Base-by-base conservation (phyloP, 1,284 basidiomycete species). In the Sparassis latifolia region DNA sequence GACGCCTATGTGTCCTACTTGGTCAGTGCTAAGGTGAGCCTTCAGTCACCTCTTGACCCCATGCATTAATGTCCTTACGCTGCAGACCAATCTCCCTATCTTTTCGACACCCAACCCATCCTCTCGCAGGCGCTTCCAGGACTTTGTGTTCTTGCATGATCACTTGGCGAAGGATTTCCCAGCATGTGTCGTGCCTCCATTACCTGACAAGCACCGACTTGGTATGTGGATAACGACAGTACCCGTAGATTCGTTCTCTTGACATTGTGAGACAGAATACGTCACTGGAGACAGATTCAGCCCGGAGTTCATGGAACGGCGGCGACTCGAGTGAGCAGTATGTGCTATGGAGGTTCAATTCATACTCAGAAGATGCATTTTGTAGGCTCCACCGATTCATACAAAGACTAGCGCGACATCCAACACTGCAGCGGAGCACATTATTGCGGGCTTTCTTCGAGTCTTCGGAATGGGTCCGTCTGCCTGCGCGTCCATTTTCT, bases 251-350 rank as follows among this genome's bases (percentile, higher is more conserved):
- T 9, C 35, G 1, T 9, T 38, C 35, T 9, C 27, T 7, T 51
- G 29, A 53, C 46, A 33, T 29, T 20, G 53, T 51, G 38, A 28
- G 49, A 48, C 65, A 95, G 94, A 97, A 68, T 99, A 99, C 66
- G 81, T 99, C 53, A 97, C 95, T 32, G 95, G 96, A 20, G 96
- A 99, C 68, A 79, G 97, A 51, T 99, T 99, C 71, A 93, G 92
- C 58, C 82, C 87, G 4, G 97, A 98, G 62, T 99, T 99, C 61
- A 90, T 99, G 75, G 95, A 98, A 66, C 81, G 89, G 50, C 78
- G 96, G 58, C 80, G 92, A 56, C 73, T 85, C 57, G 95, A 98
- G 94, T 97, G 66, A 67, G 89, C 41, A 33, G 33, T 1, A 20
- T 20, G 20, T 20, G 20, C 20, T 20, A 20, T 20, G 20, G 20